Percentiles rank a stretch among this genome's conserved stretches.
Evolutionary conservation across 2,329 filamentous ascomycete species (phyloP).

Genomic region (Diaporthe vaccinii): DNA sequence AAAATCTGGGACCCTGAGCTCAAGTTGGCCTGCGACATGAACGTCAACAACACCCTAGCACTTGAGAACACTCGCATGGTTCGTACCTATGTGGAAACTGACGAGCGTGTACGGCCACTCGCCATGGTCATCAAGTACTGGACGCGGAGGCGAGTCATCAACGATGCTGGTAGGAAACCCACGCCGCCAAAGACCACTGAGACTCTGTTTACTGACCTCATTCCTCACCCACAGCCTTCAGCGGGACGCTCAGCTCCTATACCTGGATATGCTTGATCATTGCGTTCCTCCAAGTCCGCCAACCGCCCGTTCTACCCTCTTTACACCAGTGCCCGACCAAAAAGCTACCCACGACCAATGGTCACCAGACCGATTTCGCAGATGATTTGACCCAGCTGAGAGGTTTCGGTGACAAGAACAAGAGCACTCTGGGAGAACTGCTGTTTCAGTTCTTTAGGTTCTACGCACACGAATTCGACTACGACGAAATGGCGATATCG

Average conservation of each 20-base stretch:
- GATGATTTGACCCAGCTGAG: conserved; percentile 84
- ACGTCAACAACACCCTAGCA: conserved; percentile 96
- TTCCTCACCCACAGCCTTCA: conserved; percentile 73
- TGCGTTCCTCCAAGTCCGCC: conserved; percentile 91
- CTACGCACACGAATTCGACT: conserved; percentile 94
- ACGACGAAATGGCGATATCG: conserved; percentile 86
- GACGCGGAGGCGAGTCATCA: conserved; percentile 92
- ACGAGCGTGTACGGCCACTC: conserved; percentile 88
- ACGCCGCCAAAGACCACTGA: background rate
- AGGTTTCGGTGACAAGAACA: conserved; percentile 83
- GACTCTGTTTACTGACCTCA: conserved; percentile 24
- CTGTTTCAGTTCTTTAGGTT: conserved; percentile 96
- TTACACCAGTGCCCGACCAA: conserved; percentile 81
- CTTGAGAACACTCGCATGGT: conserved; percentile 99
- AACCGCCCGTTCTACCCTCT: conserved; percentile 86
- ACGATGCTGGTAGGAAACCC: conserved; percentile 87
- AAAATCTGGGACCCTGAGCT: conserved; percentile 98
- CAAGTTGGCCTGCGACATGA: conserved; percentile 93
- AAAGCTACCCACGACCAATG: conserved; percentile 72
- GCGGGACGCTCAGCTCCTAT: conserved; percentile 96
- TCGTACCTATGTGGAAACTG: conserved; percentile 94
- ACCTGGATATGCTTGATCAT: conserved; percentile 99
- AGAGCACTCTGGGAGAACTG: conserved; percentile 85
- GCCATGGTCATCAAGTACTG: conserved; percentile 99
- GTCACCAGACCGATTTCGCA: conserved; percentile 82